phyloP scores from a whole-genome alignment of 2,329 filamentous ascomycete genomes.

The Botrytis byssoidea region DNA sequence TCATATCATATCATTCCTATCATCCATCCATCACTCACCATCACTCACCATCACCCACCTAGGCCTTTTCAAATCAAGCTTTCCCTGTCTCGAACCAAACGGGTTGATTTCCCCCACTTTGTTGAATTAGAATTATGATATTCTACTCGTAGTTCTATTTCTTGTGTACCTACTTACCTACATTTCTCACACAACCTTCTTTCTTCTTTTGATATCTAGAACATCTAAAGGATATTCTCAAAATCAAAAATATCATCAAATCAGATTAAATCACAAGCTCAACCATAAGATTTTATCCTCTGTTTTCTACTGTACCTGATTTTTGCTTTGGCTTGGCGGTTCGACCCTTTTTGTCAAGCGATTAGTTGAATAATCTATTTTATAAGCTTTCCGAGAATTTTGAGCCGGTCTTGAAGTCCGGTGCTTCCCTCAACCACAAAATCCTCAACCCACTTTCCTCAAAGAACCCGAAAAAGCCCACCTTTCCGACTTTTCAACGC shows the following conservation, averaged over 20 bases:
- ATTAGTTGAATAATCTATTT: not conserved
- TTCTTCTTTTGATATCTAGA: not conserved
- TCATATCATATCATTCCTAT: not conserved
- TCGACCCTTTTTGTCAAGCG: conserved; percentile 14
- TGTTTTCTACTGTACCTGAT: not conserved
- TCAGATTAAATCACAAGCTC: not conserved
- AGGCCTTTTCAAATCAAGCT: not conserved
- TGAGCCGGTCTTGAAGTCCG: not conserved
- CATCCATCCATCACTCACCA: not conserved
- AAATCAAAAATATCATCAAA: not conserved
- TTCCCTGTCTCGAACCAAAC: not conserved
- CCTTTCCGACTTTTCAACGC: conserved; percentile 9
- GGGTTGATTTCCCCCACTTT: not conserved
- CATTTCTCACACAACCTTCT: conserved; percentile 2
- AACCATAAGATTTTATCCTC: not conserved
- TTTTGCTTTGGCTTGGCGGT: conserved; percentile 7
- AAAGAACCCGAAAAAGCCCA: conserved; percentile 11
- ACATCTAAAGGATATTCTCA: not conserved
- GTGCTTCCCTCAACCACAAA: conserved; percentile 11
- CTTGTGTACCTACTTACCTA: not conserved
- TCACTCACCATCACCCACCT: not conserved
- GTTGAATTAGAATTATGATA: not conserved
- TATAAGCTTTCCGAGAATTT: conserved; percentile 15
- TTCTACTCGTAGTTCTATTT: not conserved
- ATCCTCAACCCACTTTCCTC: conserved; percentile 8